These are phyloP conservation scores for Heliosperma pusillum DNA, from an alignment of 148 eudicot species.

Conservation along the genomic window DNA sequence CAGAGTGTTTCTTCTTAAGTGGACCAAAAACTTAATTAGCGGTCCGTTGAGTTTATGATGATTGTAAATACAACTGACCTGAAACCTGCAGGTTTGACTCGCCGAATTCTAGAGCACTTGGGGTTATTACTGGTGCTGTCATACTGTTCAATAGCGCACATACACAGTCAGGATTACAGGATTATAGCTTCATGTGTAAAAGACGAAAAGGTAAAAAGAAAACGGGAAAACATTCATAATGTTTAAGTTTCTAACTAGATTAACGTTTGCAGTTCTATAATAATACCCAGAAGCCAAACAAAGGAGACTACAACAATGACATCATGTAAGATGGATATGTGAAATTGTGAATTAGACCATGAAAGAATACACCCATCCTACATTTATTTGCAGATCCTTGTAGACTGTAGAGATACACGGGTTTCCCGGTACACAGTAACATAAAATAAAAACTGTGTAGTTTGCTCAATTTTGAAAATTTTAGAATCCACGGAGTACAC, in stretches of 20 bases:
- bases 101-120: conserved; percentile 66
- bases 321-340: too few species aligned
- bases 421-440: too few species aligned
- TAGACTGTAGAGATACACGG: too few species aligned
- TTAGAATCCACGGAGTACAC: too few species aligned
- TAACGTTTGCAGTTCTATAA: background rate
- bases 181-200: background rate
- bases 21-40: background rate
- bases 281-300: too few species aligned
- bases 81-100: conserved; percentile 78
- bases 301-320: too few species aligned
- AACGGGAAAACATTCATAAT: background rate
- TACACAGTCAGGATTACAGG: background rate
- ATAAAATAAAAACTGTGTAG: too few species aligned
- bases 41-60: background rate
- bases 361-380: too few species aligned
- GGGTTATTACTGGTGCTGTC: conserved; percentile 89
- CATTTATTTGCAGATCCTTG: too few species aligned
- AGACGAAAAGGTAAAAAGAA: background rate
- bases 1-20: background rate
- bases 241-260: background rate
- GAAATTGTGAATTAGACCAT: too few species aligned
- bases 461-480: too few species aligned
- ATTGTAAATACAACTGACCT: conserved; percentile 41
- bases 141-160: conserved; percentile 47